phyloP scores from a whole-genome alignment of 2,329 filamentous ascomycete species.

The Triangularia setosa region DNA sequence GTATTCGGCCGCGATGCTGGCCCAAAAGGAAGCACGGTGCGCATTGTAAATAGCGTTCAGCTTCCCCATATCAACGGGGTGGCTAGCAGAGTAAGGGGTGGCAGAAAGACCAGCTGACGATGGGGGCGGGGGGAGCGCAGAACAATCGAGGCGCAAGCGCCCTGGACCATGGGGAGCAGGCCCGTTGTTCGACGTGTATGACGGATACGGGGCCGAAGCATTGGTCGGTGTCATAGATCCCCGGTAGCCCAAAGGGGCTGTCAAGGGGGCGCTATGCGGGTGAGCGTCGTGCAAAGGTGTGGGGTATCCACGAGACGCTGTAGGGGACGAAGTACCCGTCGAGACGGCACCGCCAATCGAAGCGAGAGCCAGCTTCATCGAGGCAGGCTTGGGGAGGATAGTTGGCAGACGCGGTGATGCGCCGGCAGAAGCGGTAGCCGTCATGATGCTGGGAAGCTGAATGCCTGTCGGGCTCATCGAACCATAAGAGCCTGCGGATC shows the following conservation, averaged over 20 bases:
- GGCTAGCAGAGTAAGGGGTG: constrained; percentile 20
- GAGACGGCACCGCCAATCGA: constrained; percentile 11
- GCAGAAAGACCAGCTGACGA: constrained; percentile 16
- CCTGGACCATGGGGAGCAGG: constrained; percentile 31
- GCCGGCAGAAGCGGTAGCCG: constrained; percentile 35
- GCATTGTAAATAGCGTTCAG: constrained; percentile 67
- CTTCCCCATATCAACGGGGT: constrained; percentile 59
- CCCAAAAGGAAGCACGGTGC: constrained; percentile 71
- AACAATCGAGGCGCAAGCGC: constrained; percentile 57
- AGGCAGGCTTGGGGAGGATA: constrained; percentile 63
- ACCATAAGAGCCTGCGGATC: constrained; percentile 43
- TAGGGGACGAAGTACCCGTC: constrained; percentile 33
- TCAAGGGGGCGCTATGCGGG: constrained; percentile 43
- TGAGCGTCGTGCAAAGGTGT: constrained; percentile 39
- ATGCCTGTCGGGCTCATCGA: constrained; percentile 45
- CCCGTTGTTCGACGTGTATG: constrained; percentile 28
- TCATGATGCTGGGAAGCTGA: constrained; percentile 53
- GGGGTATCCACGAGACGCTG: constrained; percentile 38
- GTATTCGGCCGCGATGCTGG: constrained; percentile 67
- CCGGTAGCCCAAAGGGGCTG: constrained; percentile 41
- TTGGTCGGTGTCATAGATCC: constrained; percentile 34
- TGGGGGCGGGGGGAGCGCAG: constrained; percentile 38
- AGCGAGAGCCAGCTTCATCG: constrained; percentile 43
- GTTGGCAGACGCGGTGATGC: constrained; percentile 52
- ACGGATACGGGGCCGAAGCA: constrained; percentile 37